A percentile compares a stretch with the other conserved stretches of the same genome.
Conservation (phyloP, 2,329 filamentous ascomycete species). For the Trichoderma pleuroti region DNA sequence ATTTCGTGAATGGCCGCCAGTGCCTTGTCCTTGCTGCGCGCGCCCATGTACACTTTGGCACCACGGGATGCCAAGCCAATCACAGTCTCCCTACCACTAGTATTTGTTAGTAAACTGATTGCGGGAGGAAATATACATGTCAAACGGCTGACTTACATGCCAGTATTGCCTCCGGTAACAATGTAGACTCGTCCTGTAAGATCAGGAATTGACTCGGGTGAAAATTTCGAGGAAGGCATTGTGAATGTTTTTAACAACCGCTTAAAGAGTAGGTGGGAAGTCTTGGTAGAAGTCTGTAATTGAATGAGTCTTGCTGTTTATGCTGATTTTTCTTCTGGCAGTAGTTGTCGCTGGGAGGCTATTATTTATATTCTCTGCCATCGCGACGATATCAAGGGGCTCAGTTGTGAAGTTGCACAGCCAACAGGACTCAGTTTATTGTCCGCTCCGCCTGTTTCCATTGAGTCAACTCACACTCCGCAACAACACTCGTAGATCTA, state of each 20-base stretch:
- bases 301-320: not conserved
- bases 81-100: slow-evolving; percentile 36
- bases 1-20: slow-evolving; percentile 32
- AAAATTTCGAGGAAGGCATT: slow-evolving; percentile 29
- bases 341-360: not conserved
- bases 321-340: not conserved
- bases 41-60: slow-evolving; percentile 40
- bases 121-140: too few species aligned
- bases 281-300: not conserved
- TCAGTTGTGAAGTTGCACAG: not conserved
- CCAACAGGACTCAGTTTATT: not conserved
- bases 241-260: not conserved
- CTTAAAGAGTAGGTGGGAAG: too few species aligned
- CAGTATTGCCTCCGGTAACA: slow-evolving; percentile 45
- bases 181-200: slow-evolving; percentile 42
- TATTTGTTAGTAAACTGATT: not conserved
- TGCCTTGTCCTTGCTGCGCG: slow-evolving; percentile 36
- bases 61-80: slow-evolving; percentile 35
- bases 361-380: not conserved
- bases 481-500: not conserved
- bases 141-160: slow-evolving; percentile 36
- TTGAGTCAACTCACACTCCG: not conserved
- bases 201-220: slow-evolving; percentile 40
- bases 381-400: not conserved
- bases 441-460: slow-evolving; percentile 5